A percentile compares a stretch with the other conserved stretches of the same genome.
phyloP scores from a whole-genome alignment of 2,329 filamentous ascomycete genomes.

The Microcyclospora tardicrescens region DNA sequence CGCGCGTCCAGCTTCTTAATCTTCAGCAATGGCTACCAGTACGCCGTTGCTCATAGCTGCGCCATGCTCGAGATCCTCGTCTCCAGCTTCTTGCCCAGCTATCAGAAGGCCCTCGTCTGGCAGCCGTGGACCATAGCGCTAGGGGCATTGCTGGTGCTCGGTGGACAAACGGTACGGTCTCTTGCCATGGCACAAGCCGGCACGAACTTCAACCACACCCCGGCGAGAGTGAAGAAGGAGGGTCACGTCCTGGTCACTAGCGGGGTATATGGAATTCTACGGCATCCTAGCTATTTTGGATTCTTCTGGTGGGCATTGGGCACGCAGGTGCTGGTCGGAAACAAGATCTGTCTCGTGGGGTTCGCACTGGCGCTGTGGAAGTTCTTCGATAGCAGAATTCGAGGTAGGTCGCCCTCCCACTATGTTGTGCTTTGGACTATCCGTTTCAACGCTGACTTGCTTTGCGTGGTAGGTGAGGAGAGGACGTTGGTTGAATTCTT shows the following conservation, averaged over 20 bases:
- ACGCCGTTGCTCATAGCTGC: conserved; percentile 67
- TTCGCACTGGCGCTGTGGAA: conserved; percentile 69
- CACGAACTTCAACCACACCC: conserved; percentile 75
- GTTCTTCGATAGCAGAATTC: conserved; percentile 68
- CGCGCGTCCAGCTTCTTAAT: conserved; percentile 68
- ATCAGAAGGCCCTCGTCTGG: conserved; percentile 32
- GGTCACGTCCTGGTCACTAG: conserved; percentile 70
- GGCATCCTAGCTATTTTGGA: conserved; percentile 92
- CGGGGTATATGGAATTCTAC: conserved; percentile 62
- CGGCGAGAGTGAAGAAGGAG: conserved; percentile 55
- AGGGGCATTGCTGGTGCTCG: conserved; percentile 50
- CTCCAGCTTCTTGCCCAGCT: conserved; percentile 26
- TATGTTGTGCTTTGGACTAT: conserved; percentile 8
- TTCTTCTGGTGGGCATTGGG: conserved; percentile 99
- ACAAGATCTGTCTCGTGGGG: conserved; percentile 60
- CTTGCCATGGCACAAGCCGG: conserved; percentile 81
- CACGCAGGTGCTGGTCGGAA: conserved; percentile 81
- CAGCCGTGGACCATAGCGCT: conserved; percentile 35
- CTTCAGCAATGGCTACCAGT: conserved; percentile 69
- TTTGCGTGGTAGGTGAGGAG: conserved; percentile 53
- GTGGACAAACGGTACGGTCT: conserved; percentile 67
- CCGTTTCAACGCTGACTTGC: neutral
- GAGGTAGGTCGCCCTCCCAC: conserved; percentile 34
- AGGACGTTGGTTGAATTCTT: conserved; percentile 68
- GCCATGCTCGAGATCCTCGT: conserved; percentile 62